phyloP scores from a whole-genome alignment of 805 yeast species.

The Wickerhamomyces bovis region DNA sequence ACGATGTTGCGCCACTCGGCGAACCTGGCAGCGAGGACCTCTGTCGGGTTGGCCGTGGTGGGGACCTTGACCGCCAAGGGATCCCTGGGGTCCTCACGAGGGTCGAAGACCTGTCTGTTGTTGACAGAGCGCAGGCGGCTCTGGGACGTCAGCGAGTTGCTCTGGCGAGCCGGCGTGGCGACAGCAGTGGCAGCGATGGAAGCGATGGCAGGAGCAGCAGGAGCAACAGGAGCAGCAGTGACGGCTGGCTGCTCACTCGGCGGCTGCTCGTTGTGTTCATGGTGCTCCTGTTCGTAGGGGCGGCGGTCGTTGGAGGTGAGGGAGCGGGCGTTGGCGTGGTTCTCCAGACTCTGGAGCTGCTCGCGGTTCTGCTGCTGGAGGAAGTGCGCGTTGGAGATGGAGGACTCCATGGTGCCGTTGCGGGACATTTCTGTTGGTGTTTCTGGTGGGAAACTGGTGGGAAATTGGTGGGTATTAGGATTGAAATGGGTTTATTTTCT shows the following conservation, averaged over 20 bases:
- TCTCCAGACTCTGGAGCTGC: slow-evolving; percentile 39
- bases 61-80: slow-evolving; percentile 49
- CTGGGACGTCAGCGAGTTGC: neutral
- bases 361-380: slow-evolving; percentile 41
- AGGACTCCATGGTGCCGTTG: slow-evolving; percentile 32
- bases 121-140: slow-evolving; percentile 5
- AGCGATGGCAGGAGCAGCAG: no score
- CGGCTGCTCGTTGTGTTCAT: no score
- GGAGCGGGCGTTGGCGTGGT: slow-evolving; percentile 35
- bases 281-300: slow-evolving; percentile 13
- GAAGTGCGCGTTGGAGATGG: slow-evolving; percentile 32
- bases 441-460: neutral
- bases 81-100: slow-evolving; percentile 36
- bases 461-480: no score
- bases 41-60: slow-evolving; percentile 72
- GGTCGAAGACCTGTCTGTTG: slow-evolving; percentile 6
- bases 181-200: no score
- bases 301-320: slow-evolving; percentile 31
- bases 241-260: no score
- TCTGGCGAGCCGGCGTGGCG: neutral
- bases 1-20: slow-evolving; percentile 81
- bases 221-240: no score
- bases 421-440: slow-evolving; percentile 22
- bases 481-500: neutral
- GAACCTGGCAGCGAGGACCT: slow-evolving; percentile 75